A percentile compares a stretch with the other conserved stretches of the same genome.
Conservation (phyloP, 257 asterid species). For the Solanum acaule region DNA sequence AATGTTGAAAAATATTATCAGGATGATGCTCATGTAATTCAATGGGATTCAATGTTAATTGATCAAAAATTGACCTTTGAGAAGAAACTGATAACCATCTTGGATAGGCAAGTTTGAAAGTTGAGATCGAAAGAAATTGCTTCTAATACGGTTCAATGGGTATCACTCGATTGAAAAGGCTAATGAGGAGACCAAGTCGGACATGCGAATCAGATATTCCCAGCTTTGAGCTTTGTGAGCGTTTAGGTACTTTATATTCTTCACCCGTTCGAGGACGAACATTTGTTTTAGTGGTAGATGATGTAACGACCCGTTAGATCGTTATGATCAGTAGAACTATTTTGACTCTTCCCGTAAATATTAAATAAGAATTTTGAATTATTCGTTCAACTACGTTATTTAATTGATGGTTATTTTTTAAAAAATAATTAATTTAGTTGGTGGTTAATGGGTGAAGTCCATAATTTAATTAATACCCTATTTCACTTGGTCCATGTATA, state of each 20-base stretch:
- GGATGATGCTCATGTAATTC: not conserved
- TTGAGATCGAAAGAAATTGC: no score
- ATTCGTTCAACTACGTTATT: not conserved
- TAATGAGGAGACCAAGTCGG: not conserved
- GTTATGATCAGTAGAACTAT: not conserved
- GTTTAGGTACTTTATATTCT: not conserved
- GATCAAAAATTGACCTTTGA: not conserved
- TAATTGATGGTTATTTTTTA: not conserved
- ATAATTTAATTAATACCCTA: no score
- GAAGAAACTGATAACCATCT: not conserved
- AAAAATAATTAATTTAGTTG: not conserved
- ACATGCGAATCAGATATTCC: not conserved
- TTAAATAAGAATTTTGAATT: not conserved
- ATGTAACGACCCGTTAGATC: not conserved
- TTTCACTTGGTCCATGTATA: not conserved
- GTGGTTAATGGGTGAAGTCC: not conserved
- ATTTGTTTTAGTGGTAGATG: not conserved
- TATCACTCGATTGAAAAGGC: not conserved
- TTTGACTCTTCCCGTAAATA: not conserved
- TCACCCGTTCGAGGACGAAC: not conserved
- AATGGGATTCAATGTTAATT: not conserved
- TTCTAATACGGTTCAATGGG: not conserved
- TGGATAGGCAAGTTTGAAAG: no score
- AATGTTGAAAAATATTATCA: no score
- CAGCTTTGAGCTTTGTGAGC: not conserved